phyloP scores from a whole-genome alignment of 1,139 yeast species.

The Suhomyces wounanorum region DNA sequence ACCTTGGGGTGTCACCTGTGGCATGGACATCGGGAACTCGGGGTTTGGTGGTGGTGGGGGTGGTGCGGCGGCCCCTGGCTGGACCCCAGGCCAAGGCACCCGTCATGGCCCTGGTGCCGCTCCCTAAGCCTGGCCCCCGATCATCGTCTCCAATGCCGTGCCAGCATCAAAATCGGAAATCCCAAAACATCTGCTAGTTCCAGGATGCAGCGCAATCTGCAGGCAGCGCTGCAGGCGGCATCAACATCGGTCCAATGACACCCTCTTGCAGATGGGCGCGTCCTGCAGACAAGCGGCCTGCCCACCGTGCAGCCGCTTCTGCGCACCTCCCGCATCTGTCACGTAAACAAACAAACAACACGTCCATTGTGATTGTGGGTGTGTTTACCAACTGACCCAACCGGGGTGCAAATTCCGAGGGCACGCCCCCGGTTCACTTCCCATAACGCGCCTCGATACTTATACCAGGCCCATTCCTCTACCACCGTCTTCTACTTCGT shows the following conservation, averaged over 20 bases:
- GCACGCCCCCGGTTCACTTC: not conserved
- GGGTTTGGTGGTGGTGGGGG: too few relatives aligned
- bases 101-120: too few relatives aligned
- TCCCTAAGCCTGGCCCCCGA: too few relatives aligned
- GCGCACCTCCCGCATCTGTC: not conserved
- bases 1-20: too few relatives aligned
- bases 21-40: too few relatives aligned
- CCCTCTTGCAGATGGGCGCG: not conserved
- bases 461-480: constrained; percentile 3
- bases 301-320: not conserved
- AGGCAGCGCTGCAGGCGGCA: not conserved
- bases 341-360: constrained; percentile 12
- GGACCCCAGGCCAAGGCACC: too few relatives aligned
- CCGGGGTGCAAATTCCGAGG: constrained; percentile 7
- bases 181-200: constrained; percentile 5
- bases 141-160: constrained; percentile 2
- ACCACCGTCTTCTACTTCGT: not conserved
- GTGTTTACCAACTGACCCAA: constrained; percentile 11
- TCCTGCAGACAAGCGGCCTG: not conserved
- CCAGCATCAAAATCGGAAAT: constrained; percentile 2
- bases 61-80: too few relatives aligned
- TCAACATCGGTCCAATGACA: not conserved
- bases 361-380: constrained; percentile 12
- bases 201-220: not conserved
- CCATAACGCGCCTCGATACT: constrained; percentile 7